These are phyloP conservation scores for Gastroboletus turbinatus DNA, from an alignment of 1,284 basidiomycete species.

Conservation along the genomic window DNA sequence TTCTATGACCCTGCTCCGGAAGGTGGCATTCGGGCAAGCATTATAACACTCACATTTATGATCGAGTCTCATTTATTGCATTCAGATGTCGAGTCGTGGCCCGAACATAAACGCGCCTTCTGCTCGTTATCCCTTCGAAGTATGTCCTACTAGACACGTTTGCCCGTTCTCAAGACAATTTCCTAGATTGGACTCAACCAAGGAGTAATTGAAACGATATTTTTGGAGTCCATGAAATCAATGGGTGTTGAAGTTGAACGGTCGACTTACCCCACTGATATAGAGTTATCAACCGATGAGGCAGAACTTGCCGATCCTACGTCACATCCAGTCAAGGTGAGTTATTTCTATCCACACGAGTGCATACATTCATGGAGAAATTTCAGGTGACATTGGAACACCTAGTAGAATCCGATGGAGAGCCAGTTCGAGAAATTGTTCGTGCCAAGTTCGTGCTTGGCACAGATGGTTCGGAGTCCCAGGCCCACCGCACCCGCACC, in stretches of 20 bases:
- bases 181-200: conserved; percentile 36
- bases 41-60: neutral
- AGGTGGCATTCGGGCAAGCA: conserved; percentile 32
- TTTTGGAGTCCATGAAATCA: conserved; percentile 32
- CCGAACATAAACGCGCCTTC: conserved; percentile 34
- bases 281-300: conserved; percentile 36
- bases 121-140: conserved; percentile 39
- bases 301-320: conserved; percentile 31
- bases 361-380: conserved; percentile 1
- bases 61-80: neutral
- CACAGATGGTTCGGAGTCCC: conserved; percentile 42
- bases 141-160: conserved; percentile 2
- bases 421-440: conserved; percentile 43
- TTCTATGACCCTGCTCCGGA: conserved; percentile 37
- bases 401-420: conserved; percentile 28
- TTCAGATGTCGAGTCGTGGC: conserved; percentile 32
- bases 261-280: conserved; percentile 30
- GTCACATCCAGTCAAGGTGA: conserved; percentile 38
- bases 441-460: conserved; percentile 57
- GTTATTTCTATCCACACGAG: neutral
- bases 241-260: conserved; percentile 37
- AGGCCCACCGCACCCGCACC: neutral
- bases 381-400: conserved; percentile 38
- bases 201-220: conserved; percentile 38
- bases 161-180: neutral